Conservation (phyloP, 768 basidiomycete genomes). For the Kwoniella sp. region DNA sequence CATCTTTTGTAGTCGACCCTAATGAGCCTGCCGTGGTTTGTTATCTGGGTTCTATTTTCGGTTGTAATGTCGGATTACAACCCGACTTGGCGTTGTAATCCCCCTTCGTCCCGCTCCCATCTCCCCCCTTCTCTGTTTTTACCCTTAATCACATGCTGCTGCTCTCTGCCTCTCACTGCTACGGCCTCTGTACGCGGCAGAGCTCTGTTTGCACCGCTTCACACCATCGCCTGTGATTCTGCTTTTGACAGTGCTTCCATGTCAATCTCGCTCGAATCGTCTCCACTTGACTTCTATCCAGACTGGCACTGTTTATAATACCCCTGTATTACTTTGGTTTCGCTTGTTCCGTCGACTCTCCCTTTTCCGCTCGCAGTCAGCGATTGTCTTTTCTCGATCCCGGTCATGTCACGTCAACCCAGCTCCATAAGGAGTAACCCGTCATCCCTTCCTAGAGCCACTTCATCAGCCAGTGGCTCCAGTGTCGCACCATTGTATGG, state of each 20-base stretch:
- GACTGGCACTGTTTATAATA: neutral
- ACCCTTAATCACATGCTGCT: neutral
- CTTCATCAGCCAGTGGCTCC: neutral
- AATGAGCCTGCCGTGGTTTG: neutral
- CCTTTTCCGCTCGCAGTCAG: too few species aligned
- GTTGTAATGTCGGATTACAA: neutral
- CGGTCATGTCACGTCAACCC: slow-evolving; percentile 1
- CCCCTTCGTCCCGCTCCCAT: neutral
- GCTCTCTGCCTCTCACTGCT: neutral
- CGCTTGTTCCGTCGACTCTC: too few species aligned
- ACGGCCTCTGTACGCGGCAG: neutral
- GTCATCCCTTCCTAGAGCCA: slow-evolving; percentile 1
- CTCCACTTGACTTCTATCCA: neutral
- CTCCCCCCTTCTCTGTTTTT: neutral
- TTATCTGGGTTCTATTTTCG: neutral
- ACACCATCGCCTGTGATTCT: neutral
- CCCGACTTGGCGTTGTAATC: neutral
- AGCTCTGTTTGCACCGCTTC: neutral
- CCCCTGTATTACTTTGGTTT: neutral
- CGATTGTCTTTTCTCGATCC: too few species aligned
- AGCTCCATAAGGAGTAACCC: neutral
- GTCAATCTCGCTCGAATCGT: neutral
- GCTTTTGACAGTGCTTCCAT: neutral
- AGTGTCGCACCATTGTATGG: neutral
- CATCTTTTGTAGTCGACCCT: neutral